Evolutionary conservation across 2,329 filamentous ascomycete genomes (phyloP), one percentile per base, ranked within the genome.

Genomic region (Colletotrichum sp.): DNA sequence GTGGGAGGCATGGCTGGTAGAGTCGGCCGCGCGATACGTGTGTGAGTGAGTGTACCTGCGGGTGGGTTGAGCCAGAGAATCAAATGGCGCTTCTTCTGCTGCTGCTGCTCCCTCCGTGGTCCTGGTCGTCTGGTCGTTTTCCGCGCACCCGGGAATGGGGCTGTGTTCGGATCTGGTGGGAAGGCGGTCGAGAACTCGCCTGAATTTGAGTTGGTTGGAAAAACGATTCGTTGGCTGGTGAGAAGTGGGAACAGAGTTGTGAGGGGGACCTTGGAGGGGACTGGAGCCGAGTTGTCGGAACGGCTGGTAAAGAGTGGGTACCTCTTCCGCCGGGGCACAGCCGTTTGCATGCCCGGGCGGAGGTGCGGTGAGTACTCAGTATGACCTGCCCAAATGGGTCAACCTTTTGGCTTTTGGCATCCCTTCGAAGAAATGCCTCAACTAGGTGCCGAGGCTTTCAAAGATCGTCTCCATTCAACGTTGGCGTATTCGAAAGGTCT

Each of bases 1-100:
- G 87, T 89, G 13, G 87, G 86, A 78, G 87, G 81, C 87, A 89
- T 88, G 57, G 68, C 32, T 76, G 24, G 65, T 60, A 44, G 28
- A 30, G 36, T 65, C 26, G 63, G 26, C n/a, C 21, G 21, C 21
- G 63, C 34, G 44, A n/a, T 32, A n/a, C 24, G 34, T 16, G 62
- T 6, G 30, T 24, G 60, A 5, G 59, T 63, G 60, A n/a, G 57
- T 24, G 32, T 32, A 30, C 32, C n/a, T 49, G 8, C 16, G 52
- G 24, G 49, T 62, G 30, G 13, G 16, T 69, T 55, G 13, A 28
- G 24, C 55, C 21, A 12, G 3, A 59, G 26, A 28, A 59, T 59
- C 21, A 16, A 59, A 28, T 18, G 16, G 55, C 13, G 55, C 32
- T 16, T 32, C 32, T 21, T 21, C 26, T 21, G 6, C 57, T 32